Percentiles rank a stretch among this genome's conserved stretches.
phyloP scores from a whole-genome alignment of 1,139 yeast species.

The Blastobotrys indianensis region DNA sequence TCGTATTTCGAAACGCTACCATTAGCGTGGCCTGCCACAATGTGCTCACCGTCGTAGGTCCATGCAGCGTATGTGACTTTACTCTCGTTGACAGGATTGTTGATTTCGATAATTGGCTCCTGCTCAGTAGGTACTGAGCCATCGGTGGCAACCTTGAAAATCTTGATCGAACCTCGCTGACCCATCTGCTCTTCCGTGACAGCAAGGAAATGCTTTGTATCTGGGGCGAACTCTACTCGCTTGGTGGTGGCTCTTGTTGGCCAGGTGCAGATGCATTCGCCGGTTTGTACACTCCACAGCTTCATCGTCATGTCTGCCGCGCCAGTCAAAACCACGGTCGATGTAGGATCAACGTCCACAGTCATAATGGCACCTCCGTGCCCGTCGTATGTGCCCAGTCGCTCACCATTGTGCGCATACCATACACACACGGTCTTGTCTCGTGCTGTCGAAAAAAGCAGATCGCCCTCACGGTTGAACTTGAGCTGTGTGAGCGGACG shows the following conservation, averaged over 20 bases:
- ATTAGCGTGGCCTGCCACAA: slow-evolving; percentile 83
- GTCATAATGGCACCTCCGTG: slow-evolving; percentile 97
- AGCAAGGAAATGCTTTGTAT: slow-evolving; percentile 61
- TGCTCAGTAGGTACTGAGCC: slow-evolving; percentile 33
- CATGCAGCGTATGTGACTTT: slow-evolving; percentile 86
- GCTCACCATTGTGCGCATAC: slow-evolving; percentile 94
- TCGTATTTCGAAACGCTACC: slow-evolving; percentile 81
- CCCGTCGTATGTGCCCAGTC: slow-evolving; percentile 86
- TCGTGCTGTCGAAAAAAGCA: slow-evolving; percentile 87
- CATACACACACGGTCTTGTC: slow-evolving; percentile 68
- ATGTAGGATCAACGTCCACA: slow-evolving; percentile 69
- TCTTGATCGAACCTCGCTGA: slow-evolving; percentile 66
- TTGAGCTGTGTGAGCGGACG: slow-evolving; percentile 70
- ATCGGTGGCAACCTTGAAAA: slow-evolving; percentile 55
- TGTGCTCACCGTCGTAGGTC: slow-evolving; percentile 67
- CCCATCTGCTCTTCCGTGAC: slow-evolving; percentile 95
- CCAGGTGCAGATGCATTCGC: slow-evolving; percentile 72
- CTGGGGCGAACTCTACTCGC: slow-evolving; percentile 81
- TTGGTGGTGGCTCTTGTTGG: slow-evolving; percentile 78
- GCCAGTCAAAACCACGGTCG: slow-evolving; percentile 75
- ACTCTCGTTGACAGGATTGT: slow-evolving; percentile 47
- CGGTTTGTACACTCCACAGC: slow-evolving; percentile 79
- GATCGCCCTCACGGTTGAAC: slow-evolving; percentile 91
- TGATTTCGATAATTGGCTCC: slow-evolving; percentile 56
- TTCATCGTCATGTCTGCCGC: slow-evolving; percentile 85